These are phyloP conservation scores for Pseudophaeomoniella oleicola DNA, from an alignment of 2,329 filamentous ascomycete genomes.

Conservation along the genomic window DNA sequence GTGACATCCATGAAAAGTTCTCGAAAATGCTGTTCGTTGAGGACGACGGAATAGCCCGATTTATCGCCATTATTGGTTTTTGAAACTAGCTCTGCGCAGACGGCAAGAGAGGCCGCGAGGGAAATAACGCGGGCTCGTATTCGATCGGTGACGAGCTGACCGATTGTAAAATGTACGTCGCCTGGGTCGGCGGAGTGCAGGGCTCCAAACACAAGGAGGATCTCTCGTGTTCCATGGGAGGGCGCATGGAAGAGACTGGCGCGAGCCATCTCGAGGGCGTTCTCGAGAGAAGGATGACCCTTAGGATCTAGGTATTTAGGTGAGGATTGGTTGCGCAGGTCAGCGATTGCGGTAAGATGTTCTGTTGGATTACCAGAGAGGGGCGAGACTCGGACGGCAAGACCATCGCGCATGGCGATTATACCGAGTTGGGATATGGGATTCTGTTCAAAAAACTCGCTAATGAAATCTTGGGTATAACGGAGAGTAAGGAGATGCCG, in stretches of 20 bases:
- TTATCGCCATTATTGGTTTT: constrained; percentile 69
- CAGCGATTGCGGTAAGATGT: constrained; percentile 64
- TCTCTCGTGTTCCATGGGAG: constrained; percentile 81
- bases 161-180: constrained; percentile 86
- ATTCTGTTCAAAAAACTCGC: constrained; percentile 96
- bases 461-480: constrained; percentile 75
- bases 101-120: constrained; percentile 77
- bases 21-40: constrained; percentile 75
- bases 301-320: constrained; percentile 38
- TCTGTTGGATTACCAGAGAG: constrained; percentile 84
- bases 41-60: constrained; percentile 62
- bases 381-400: constrained; percentile 73
- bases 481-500: constrained; percentile 69
- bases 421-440: constrained; percentile 92
- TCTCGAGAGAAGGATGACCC: constrained; percentile 73
- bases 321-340: constrained; percentile 38
- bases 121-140: constrained; percentile 84
- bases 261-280: constrained; percentile 88
- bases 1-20: constrained; percentile 82
- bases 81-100: constrained; percentile 79
- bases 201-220: constrained; percentile 83
- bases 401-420: constrained; percentile 81
- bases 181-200: constrained; percentile 82
- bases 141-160: constrained; percentile 60
- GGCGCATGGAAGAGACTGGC: constrained; percentile 87